Evolutionary conservation across 129 eudicot species (phyloP).

Genomic region (Flaveria linearis): DNA sequence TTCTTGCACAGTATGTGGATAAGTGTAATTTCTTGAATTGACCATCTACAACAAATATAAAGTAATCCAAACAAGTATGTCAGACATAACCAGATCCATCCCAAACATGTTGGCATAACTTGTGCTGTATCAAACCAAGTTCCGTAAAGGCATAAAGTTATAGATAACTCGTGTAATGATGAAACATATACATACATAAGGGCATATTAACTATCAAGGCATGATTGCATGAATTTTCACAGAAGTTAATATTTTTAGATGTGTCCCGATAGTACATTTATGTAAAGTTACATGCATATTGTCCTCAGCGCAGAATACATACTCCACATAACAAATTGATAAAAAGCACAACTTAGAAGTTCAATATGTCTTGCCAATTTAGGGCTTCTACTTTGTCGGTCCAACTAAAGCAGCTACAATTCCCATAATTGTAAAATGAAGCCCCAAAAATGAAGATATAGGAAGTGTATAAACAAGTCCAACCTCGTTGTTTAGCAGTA

Average conservation of each 20-base stretch:
- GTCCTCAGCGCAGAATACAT: conserved; percentile 4
- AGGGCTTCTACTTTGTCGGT: neutral
- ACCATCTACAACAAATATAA: conserved; percentile 36
- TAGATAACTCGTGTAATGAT: neutral
- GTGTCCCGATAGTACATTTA: conserved; percentile 5
- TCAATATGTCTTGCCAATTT: neutral
- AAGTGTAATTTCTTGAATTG: conserved; percentile 38
- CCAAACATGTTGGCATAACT: neutral
- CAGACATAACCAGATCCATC: conserved; percentile 6
- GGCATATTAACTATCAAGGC: neutral
- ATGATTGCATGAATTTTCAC: conserved; percentile 1
- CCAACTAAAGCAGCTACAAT: neutral
- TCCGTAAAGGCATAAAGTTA: neutral
- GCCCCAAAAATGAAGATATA: neutral
- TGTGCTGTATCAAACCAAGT: neutral
- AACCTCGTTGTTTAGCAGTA: neutral
- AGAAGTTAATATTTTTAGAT: neutral
- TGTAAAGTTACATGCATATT: neutral
- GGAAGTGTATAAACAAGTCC: no score
- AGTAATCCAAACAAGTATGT: conserved; percentile 16
- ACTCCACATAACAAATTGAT: neutral
- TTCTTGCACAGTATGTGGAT: conserved; percentile 41
- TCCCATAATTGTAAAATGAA: neutral
- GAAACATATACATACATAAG: conserved; percentile 12
- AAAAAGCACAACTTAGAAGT: neutral